Conservation (phyloP, 139 green algal genomes). For the Chlamydomonas sphaeroides region DNA sequence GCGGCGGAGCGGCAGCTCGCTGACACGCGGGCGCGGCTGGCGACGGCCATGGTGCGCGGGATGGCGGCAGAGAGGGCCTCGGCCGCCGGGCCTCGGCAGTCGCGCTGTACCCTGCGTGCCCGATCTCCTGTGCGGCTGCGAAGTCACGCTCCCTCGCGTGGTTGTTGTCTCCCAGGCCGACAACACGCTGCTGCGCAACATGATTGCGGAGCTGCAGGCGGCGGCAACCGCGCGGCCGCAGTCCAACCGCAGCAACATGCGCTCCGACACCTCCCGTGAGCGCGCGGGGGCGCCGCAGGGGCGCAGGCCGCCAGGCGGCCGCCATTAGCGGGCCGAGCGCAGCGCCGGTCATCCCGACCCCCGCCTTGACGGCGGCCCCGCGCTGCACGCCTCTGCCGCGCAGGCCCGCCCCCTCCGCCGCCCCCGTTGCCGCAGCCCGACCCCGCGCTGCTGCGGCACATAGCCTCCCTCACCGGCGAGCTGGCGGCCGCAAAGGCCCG, state of each 20-base stretch:
- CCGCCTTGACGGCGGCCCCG: neutral
- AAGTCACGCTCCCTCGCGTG: too few relatives aligned
- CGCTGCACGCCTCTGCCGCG: neutral
- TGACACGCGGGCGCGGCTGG: conserved; percentile 2
- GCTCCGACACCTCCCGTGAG: neutral
- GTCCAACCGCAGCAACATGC: neutral
- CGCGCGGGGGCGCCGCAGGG: neutral
- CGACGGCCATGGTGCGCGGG: neutral
- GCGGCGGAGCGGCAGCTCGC: conserved; percentile 3
- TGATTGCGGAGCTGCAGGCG: conserved; percentile 33
- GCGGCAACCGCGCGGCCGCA: conserved; percentile 14
- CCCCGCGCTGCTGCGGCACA: conserved; percentile 9
- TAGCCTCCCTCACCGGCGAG: conserved; percentile 7
- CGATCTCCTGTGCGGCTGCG: too few relatives aligned
- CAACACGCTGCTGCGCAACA: conserved; percentile 40
- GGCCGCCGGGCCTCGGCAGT: too few relatives aligned
- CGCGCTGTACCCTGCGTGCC: too few relatives aligned
- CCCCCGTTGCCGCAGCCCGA: neutral
- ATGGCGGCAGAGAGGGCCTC: too few relatives aligned
- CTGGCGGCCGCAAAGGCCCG: neutral
- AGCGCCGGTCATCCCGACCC: too few relatives aligned
- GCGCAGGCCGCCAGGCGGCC: too few relatives aligned
- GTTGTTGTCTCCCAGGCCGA: conserved; percentile 22
- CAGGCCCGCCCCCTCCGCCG: conserved; percentile 2
- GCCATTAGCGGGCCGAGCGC: too few relatives aligned